Percentiles rank a stretch among this genome's conserved stretches.
phyloP scores from a whole-genome alignment of 140 eudicot species.

The Anethum foeniculum region DNA sequence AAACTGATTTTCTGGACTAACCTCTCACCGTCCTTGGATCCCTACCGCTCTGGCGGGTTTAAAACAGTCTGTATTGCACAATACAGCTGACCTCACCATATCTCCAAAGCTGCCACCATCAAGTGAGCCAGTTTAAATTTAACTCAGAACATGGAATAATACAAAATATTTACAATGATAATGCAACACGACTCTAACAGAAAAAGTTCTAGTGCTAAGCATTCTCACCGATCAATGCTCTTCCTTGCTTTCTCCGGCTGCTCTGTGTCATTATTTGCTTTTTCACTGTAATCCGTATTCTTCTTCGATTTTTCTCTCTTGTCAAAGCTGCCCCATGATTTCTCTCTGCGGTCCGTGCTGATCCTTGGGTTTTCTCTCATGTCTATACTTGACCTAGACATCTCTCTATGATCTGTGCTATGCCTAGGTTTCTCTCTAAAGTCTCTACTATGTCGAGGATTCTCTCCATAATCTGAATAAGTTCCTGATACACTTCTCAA shows the following conservation, averaged over 20 bases:
- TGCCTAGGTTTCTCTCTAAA: slow-evolving; percentile 46
- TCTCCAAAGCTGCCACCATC: slow-evolving; percentile 83
- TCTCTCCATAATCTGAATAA: slow-evolving; percentile 19
- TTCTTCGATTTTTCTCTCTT: slow-evolving; percentile 52
- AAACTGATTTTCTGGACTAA: slow-evolving; percentile 16
- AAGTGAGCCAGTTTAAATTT: slow-evolving; percentile 12
- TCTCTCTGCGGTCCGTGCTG: slow-evolving; percentile 53
- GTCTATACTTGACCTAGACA: slow-evolving; percentile 43
- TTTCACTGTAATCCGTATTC: slow-evolving; percentile 35
- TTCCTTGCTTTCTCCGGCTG: slow-evolving; percentile 81
- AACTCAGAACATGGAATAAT: neutral
- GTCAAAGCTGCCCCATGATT: slow-evolving; percentile 65
- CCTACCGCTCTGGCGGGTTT: slow-evolving; percentile 59
- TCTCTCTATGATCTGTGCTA: slow-evolving; percentile 52
- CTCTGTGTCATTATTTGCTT: slow-evolving; percentile 38
- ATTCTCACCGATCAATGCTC: slow-evolving; percentile 83
- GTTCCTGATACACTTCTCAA: slow-evolving; percentile 36
- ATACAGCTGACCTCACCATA: slow-evolving; percentile 80
- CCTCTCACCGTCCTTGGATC: slow-evolving; percentile 37
- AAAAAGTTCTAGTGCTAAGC: neutral
- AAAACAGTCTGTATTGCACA: slow-evolving; percentile 90
- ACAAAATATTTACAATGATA: neutral
- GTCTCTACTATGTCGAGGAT: slow-evolving; percentile 44
- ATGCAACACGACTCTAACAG: neutral
- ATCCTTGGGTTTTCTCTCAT: slow-evolving; percentile 47